Conservation (phyloP, 345 rosid genomes). For the Garcia nutans region DNA sequence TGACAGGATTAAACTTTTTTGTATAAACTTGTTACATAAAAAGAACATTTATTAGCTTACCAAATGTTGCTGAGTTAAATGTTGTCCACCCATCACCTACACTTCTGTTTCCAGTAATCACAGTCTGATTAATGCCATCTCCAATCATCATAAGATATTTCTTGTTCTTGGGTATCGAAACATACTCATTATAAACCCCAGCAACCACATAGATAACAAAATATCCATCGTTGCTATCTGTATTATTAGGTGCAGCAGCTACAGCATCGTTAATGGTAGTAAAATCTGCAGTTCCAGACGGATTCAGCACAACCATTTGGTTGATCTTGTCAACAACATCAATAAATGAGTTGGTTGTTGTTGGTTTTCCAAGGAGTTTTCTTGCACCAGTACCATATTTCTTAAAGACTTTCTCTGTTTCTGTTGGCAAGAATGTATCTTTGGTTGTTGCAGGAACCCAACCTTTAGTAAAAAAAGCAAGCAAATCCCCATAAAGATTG, state of each 20-base stretch:
- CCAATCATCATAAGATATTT: conserved; percentile 52
- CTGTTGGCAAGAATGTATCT: conserved; percentile 12
- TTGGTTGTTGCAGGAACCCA: conserved; percentile 20
- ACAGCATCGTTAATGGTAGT: conserved; percentile 49
- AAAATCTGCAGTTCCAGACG: conserved; percentile 39
- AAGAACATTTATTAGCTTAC: conserved; percentile 22
- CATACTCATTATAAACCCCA: conserved; percentile 53
- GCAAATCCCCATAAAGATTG: conserved; percentile 26
- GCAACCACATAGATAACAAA: conserved; percentile 42
- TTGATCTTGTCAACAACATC: background rate
- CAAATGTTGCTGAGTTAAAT: conserved; percentile 53
- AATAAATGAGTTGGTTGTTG: background rate
- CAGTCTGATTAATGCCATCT: conserved; percentile 47
- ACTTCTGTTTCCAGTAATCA: conserved; percentile 53
- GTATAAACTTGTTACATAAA: no score
- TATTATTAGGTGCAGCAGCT: conserved; percentile 43
- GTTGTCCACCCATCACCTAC: conserved; percentile 50
- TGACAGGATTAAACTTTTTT: no score
- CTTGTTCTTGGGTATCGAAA: conserved; percentile 40
- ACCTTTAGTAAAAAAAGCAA: conserved; percentile 29
- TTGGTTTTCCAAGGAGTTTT: no score
- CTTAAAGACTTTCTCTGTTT: conserved; percentile 3
- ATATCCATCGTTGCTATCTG: conserved; percentile 25
- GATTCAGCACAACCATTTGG: conserved; percentile 40
- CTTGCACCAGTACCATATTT: no score